These are phyloP conservation scores for Ensete ventricosum DNA, from an alignment of 176 grass and related monocot genomes.

Conservation along the genomic window DNA sequence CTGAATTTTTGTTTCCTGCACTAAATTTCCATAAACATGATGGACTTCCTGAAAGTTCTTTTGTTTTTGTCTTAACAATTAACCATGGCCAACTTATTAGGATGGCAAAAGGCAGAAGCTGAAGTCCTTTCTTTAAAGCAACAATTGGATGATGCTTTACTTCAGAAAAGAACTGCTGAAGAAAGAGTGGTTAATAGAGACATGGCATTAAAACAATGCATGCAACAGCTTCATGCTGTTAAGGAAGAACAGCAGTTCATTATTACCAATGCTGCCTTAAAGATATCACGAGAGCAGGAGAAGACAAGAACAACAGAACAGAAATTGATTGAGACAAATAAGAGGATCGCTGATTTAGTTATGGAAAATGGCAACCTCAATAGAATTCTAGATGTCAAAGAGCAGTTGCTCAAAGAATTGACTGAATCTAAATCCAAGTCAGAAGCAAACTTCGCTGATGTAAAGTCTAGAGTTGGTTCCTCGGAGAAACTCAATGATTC, in stretches of 20 bases:
- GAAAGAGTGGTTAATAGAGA: slow-evolving; percentile 32
- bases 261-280: slow-evolving; percentile 35
- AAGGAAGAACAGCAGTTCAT: slow-evolving; percentile 65
- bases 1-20: neutral
- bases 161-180: slow-evolving; percentile 14
- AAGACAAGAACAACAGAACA: slow-evolving; percentile 37
- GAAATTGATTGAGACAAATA: slow-evolving; percentile 38
- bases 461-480: slow-evolving; percentile 37
- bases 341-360: slow-evolving; percentile 36
- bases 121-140: slow-evolving; percentile 5
- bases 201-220: slow-evolving; percentile 39
- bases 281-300: slow-evolving; percentile 49
- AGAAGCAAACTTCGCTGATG: slow-evolving; percentile 32
- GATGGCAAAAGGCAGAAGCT: slow-evolving; percentile 21
- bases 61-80: neutral
- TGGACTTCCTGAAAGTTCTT: neutral
- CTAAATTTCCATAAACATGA: neutral
- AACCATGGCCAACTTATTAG: slow-evolving; percentile 7
- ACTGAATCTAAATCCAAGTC: slow-evolving; percentile 29
- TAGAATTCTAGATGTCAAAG: slow-evolving; percentile 42
- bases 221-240: slow-evolving; percentile 39
- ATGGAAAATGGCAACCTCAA: slow-evolving; percentile 43
- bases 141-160: slow-evolving; percentile 20
- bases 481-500: slow-evolving; percentile 46
- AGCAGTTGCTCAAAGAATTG: slow-evolving; percentile 40